Evolutionary conservation across 768 basidiomycete genomes (phyloP).

Genomic region (Kwoniella europaea): DNA sequence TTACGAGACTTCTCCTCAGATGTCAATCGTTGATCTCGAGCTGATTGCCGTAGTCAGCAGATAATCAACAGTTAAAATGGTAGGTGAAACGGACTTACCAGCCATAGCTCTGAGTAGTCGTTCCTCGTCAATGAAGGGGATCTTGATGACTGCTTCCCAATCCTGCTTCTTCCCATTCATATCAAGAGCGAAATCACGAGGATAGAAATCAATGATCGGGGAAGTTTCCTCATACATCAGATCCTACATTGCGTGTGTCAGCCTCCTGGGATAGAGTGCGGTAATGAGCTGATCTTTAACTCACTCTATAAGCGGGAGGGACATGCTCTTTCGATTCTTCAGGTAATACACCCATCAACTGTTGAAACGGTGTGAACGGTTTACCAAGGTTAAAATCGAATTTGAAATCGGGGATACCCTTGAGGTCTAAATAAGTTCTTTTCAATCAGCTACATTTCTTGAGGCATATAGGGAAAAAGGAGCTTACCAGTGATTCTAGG

Average conservation of each 20-base stretch:
- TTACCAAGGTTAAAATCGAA: slow-evolving; percentile 84
- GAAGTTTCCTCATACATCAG: slow-evolving; percentile 85
- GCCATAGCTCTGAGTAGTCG: slow-evolving; percentile 82
- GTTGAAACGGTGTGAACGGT: slow-evolving; percentile 92
- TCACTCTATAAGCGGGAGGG: slow-evolving; percentile 80
- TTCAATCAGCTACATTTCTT: slow-evolving; percentile 5
- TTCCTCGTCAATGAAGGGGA: slow-evolving; percentile 90
- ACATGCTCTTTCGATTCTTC: slow-evolving; percentile 86
- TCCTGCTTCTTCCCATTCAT: slow-evolving; percentile 97
- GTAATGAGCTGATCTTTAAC: slow-evolving; percentile 32
- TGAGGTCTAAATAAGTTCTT: slow-evolving; percentile 62
- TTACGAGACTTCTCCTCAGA: slow-evolving; percentile 78
- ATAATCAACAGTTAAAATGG: background rate
- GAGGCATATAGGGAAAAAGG: background rate
- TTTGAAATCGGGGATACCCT: slow-evolving; percentile 72
- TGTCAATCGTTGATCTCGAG: slow-evolving; percentile 76
- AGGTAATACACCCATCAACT: slow-evolving; percentile 97
- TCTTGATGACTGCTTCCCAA: slow-evolving; percentile 99
- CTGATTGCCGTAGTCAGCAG: slow-evolving; percentile 58
- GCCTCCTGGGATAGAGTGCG: background rate
- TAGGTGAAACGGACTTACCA: slow-evolving; percentile 61
- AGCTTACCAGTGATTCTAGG: slow-evolving; percentile 88
- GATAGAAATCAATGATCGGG: slow-evolving; percentile 93
- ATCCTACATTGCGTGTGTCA: slow-evolving; percentile 64
- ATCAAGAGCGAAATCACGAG: slow-evolving; percentile 85